Conservation (phyloP, 345 rosid species). For the Salix brachista region DNA sequence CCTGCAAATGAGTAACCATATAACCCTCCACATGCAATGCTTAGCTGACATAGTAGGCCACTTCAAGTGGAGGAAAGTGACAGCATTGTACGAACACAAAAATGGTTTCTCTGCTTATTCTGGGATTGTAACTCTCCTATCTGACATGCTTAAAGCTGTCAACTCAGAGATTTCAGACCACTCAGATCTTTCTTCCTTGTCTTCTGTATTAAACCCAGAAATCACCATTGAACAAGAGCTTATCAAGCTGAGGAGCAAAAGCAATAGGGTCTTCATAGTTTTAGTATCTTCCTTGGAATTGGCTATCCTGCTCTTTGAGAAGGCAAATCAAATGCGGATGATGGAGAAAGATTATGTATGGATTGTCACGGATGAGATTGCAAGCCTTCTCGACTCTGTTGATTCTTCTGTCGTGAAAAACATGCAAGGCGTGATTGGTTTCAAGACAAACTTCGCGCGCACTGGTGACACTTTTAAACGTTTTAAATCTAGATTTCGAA, state of each 20-base stretch:
- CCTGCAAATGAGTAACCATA: conserved; percentile 22
- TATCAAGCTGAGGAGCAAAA: conserved; percentile 9
- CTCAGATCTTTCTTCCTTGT: conserved; percentile 8
- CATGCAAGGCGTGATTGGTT: conserved; percentile 34
- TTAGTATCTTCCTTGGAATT: conserved; percentile 12
- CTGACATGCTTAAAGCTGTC: conserved; percentile 18
- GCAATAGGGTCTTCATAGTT: conserved; percentile 21
- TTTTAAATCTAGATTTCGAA: conserved; percentile 19
- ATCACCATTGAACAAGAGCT: conserved; percentile 8
- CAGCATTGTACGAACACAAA: conserved; percentile 13
- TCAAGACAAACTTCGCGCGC: conserved; percentile 6
- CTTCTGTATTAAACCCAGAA: conserved; percentile 2
- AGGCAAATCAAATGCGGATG: conserved; percentile 33
- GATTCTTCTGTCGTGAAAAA: conserved; percentile 11
- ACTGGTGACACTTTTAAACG: conserved; percentile 1
- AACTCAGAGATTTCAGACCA: conserved; percentile 12
- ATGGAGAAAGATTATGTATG: conserved; percentile 31
- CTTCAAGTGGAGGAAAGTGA: conserved; percentile 28
- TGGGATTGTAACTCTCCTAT: conserved; percentile 22
- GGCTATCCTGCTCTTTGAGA: conserved; percentile 20
- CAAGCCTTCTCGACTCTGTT: conserved; percentile 21
- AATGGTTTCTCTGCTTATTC: conserved; percentile 11
- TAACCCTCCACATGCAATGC: conserved; percentile 19
- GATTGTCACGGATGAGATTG: conserved; percentile 27
- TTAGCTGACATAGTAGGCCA: conserved; percentile 19